Evolutionary conservation across 1,139 yeast genomes (phyloP), one percentile per base, ranked within the genome.

Genomic region (Geotrichum macrosporum): DNA sequence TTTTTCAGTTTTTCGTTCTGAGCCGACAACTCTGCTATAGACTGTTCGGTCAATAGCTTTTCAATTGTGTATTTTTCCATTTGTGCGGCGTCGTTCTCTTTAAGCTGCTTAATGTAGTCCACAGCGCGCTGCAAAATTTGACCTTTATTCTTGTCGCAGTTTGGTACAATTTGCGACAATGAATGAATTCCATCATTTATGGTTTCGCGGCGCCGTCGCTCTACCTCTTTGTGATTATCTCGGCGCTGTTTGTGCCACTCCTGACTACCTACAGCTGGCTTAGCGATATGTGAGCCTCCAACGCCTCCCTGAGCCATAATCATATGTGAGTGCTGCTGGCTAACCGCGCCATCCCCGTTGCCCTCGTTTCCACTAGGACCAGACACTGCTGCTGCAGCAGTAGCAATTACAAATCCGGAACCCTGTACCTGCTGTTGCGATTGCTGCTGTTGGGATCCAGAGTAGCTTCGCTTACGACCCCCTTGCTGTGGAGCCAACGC

Each of bases 151-250:
- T 92, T 80, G 65, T 89, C 97, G 50, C 84, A 80, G 31, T 89
- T 82, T 16, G 97, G 97, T 48, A 92, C 80, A 50, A 85, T 71
- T 41, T 78, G 78, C 34, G 95, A 86, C 58, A 92, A 75, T 59
- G 82, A 88, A 59, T 81, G 82, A 63, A 92, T 89, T 10, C 97
- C 97, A 44, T 76, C 74, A 67, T 89, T 92, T 63, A 92, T 92
- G 43, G 84, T 80, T 63, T 92, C 96, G 60, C 99, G 80, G 63
- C 99, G 81, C 60, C 97, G 80, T 62, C 96, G 78, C 70, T 92
- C 99, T 26, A 92, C 98, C 68, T 94, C 98, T 68, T 92, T 92
- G 71, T 92, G 99, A 66, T 87, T 89, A 58, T 85, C 86, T 59
- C 85, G 81, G 58, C 96, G 78, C 63, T 79, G 77, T 56, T 77